phyloP scores from a whole-genome alignment of 2,329 filamentous ascomycete genomes.

The Talaromyces amestolkiae region DNA sequence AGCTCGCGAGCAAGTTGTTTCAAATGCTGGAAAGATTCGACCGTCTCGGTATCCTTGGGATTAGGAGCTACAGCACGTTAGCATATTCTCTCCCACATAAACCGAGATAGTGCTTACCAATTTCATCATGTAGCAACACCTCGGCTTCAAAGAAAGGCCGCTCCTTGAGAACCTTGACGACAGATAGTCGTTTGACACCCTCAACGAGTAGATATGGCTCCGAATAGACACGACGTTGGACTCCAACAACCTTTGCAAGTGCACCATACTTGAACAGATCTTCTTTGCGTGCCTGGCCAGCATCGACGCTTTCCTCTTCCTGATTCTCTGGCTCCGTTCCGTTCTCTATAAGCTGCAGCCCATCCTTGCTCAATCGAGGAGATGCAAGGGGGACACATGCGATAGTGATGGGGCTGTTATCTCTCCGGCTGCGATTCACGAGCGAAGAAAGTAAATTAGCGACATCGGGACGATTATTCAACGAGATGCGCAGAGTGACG shows the following conservation, averaged over 20 bases:
- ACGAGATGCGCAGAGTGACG: slow-evolving; percentile 77
- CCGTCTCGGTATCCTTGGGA: slow-evolving; percentile 61
- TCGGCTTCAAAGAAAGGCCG: slow-evolving; percentile 83
- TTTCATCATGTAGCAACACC: slow-evolving; percentile 69
- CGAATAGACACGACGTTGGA: slow-evolving; percentile 70
- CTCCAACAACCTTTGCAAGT: slow-evolving; percentile 72
- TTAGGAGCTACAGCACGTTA: slow-evolving; percentile 30
- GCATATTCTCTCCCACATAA: neutral
- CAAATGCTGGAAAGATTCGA: slow-evolving; percentile 72
- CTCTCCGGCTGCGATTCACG: slow-evolving; percentile 70
- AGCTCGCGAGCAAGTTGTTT: slow-evolving; percentile 85
- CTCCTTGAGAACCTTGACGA: slow-evolving; percentile 73
- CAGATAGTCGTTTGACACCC: slow-evolving; percentile 71
- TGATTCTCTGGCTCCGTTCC: slow-evolving; percentile 48
- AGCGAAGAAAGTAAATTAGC: slow-evolving; percentile 81
- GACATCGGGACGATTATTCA: slow-evolving; percentile 81
- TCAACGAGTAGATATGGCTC: slow-evolving; percentile 86
- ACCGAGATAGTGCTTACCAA: slow-evolving; percentile 48
- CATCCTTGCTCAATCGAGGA: slow-evolving; percentile 68
- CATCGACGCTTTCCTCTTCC: slow-evolving; percentile 53
- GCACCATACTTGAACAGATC: slow-evolving; percentile 84
- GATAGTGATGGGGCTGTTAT: slow-evolving; percentile 69
- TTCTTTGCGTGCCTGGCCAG: slow-evolving; percentile 60
- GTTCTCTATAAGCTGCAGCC: slow-evolving; percentile 70
- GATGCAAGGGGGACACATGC: slow-evolving; percentile 85